These are phyloP conservation scores for Pseudocercospora vitis DNA, from an alignment of 2,329 filamentous ascomycete genomes.

Conservation along the genomic window DNA sequence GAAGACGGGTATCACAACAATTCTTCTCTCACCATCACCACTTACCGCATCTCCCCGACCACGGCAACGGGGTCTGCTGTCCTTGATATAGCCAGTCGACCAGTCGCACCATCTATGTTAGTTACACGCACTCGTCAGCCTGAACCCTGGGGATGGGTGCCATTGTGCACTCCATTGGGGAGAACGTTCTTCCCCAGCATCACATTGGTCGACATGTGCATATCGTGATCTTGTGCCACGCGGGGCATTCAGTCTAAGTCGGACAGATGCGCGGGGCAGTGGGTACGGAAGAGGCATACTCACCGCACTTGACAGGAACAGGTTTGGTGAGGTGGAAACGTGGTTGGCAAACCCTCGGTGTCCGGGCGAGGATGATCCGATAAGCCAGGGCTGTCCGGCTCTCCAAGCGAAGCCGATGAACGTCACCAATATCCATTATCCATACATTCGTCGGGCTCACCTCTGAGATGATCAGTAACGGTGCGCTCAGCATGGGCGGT, in stretches of 20 bases:
- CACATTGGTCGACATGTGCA: not conserved
- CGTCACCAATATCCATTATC: too few species aligned
- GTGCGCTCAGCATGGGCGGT: not conserved
- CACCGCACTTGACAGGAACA: not conserved
- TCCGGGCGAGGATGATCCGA: too few species aligned
- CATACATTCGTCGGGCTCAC: too few species aligned
- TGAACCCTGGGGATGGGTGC: too few species aligned
- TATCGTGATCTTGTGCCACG: not conserved
- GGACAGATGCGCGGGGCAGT: not conserved
- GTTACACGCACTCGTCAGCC: not conserved
- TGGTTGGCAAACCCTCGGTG: not conserved
- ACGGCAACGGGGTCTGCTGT: not conserved
- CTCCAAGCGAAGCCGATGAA: not conserved
- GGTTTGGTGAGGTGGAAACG: not conserved
- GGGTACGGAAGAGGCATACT: not conserved
- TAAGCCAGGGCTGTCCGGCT: constrained; percentile 2
- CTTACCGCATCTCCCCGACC: not conserved
- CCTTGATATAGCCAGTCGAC: constrained; percentile 2
- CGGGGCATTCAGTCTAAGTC: not conserved
- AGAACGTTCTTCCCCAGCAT: constrained; percentile 1
- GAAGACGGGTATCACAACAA: not conserved
- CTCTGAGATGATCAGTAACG: too few species aligned
- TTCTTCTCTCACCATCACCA: not conserved
- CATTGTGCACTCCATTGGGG: not conserved
- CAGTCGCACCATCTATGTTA: not conserved